Conservation (phyloP, 2,329 filamentous ascomycete genomes). For the Fusarium sp. region DNA sequence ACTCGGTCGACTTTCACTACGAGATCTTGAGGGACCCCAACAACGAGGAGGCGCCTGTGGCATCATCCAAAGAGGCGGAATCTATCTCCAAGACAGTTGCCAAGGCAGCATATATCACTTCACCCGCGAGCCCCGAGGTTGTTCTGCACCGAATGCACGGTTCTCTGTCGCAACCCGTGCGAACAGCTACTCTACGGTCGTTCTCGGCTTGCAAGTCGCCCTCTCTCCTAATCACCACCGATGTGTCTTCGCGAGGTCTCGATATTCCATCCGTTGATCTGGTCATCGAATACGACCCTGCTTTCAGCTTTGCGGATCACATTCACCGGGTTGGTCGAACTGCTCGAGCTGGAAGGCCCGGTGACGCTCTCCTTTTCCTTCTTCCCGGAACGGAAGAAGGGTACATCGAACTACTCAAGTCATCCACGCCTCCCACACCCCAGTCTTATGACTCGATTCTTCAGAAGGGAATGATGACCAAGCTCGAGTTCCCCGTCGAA, state of each 20-base stretch:
- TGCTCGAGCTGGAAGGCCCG: slow-evolving; percentile 89
- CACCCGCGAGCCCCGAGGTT: slow-evolving; percentile 78
- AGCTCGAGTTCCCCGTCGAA: slow-evolving; percentile 76
- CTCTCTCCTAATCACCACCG: slow-evolving; percentile 89
- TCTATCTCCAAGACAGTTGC: slow-evolving; percentile 71
- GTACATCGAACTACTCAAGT: slow-evolving; percentile 80
- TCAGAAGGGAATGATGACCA: slow-evolving; percentile 73
- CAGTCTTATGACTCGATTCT: slow-evolving; percentile 67
- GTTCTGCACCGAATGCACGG: slow-evolving; percentile 89
- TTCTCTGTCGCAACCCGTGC: slow-evolving; percentile 87
- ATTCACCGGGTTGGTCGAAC: slow-evolving; percentile 95
- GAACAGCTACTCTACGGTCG: slow-evolving; percentile 85
- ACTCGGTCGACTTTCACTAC: slow-evolving; percentile 97
- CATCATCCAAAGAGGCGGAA: slow-evolving; percentile 50
- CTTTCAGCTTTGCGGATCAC: slow-evolving; percentile 93
- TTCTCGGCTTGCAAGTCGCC: slow-evolving; percentile 82
- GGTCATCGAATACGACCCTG: slow-evolving; percentile 95
- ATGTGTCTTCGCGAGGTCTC: slow-evolving; percentile 94
- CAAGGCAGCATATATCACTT: slow-evolving; percentile 78
- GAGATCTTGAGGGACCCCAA: slow-evolving; percentile 74
- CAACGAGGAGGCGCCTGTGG: slow-evolving; percentile 43
- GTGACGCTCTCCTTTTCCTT: slow-evolving; percentile 89
- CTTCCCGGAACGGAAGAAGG: slow-evolving; percentile 92
- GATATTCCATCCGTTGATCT: slow-evolving; percentile 96
- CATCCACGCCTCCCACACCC: slow-evolving; percentile 60